Evolutionary conservation across 2,329 filamentous ascomycete species (phyloP), one percentile per base, ranked within the genome.

Genomic region (Hymenoscyphus infarciens): DNA sequence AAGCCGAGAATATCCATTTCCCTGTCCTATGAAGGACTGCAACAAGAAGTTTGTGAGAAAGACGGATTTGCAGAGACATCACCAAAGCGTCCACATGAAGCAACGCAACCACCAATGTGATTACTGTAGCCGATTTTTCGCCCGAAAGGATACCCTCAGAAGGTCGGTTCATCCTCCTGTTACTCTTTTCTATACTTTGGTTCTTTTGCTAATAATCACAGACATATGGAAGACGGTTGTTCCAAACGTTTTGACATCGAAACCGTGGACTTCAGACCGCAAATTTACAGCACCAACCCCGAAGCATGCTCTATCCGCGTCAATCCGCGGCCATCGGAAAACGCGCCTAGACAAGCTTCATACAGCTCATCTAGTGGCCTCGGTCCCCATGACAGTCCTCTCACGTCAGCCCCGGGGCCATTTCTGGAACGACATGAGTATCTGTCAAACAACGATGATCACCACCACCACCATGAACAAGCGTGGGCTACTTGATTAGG

Each of bases 61-160:
- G 76, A 93, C 92, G 1, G 92, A 96, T 74, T 81, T 96, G 27
- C 80, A 82, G 67, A 77, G 82, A 67, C 81, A 88, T 72, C 78
- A 83, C 75, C 82, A 83, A 69, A 86, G 81, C 71, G 89, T 95
- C 11, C 91, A 96, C 73, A 81, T 87, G 73, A 92, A 91, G 75
- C 81, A 87, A 66, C 84, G 86, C 61, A 87, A 87, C 68, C 87
- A 87, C 74, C 80, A 80, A 63, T 96, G 91, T 72, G 82, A 86
- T 64, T 86, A 87, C 64, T 96, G 91, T 72, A 82, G 83, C 35
- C 82, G 85, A 60, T 80, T 83, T 52, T 96, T 96, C 78, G 87
- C 90, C 29, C 83, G 91, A 54, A 92, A 92, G 74, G 91, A 96
- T 71, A 95, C 91, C 1, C 79, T 95, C n/a, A 79, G 87, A 76